A percentile compares a stretch with the other conserved stretches of the same genome.
Evolutionary conservation across 192 early-diverging fungal species (phyloP).

Genomic region (Kappamyces sp.): DNA sequence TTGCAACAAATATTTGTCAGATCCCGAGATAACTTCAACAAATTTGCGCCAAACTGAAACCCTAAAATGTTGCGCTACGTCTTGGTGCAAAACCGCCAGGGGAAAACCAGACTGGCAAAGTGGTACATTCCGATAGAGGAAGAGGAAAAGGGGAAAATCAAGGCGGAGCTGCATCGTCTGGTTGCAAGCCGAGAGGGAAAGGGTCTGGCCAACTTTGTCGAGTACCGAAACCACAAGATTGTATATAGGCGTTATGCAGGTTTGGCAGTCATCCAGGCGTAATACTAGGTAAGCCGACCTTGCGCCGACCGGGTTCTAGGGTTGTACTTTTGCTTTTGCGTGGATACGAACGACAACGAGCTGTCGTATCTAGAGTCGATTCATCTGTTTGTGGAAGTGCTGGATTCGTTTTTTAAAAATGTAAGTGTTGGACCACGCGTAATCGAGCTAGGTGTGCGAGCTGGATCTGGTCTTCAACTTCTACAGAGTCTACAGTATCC

Average conservation of each 20-base stretch:
- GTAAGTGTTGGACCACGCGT: slow-evolving; percentile 59
- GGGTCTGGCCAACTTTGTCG: slow-evolving; percentile 96
- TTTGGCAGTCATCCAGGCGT: background rate
- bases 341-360: slow-evolving; percentile 98
- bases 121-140: slow-evolving; percentile 96
- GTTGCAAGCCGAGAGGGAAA: slow-evolving; percentile 95
- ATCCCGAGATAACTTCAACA: too few species aligned
- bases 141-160: slow-evolving; percentile 89
- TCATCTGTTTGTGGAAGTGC: slow-evolving; percentile 97
- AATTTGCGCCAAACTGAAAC: slow-evolving; percentile 35
- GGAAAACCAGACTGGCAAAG: slow-evolving; percentile 93
- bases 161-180: slow-evolving; percentile 91
- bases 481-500: slow-evolving; percentile 90
- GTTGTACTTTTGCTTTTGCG: slow-evolving; percentile 97
- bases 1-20: too few species aligned
- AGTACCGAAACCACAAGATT: slow-evolving; percentile 98
- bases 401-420: slow-evolving; percentile 97
- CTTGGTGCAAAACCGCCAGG: slow-evolving; percentile 96
- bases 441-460: slow-evolving; percentile 95
- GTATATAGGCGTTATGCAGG: slow-evolving; percentile 96
- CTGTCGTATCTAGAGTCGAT: slow-evolving; percentile 92
- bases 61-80: slow-evolving; percentile 63
- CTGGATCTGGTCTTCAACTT: slow-evolving; percentile 98
- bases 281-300: background rate
- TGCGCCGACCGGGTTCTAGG: slow-evolving; percentile 57